These are phyloP conservation scores for Nothomitra cinnamomea DNA, from an alignment of 2,329 filamentous ascomycete genomes.

Conservation along the genomic window DNA sequence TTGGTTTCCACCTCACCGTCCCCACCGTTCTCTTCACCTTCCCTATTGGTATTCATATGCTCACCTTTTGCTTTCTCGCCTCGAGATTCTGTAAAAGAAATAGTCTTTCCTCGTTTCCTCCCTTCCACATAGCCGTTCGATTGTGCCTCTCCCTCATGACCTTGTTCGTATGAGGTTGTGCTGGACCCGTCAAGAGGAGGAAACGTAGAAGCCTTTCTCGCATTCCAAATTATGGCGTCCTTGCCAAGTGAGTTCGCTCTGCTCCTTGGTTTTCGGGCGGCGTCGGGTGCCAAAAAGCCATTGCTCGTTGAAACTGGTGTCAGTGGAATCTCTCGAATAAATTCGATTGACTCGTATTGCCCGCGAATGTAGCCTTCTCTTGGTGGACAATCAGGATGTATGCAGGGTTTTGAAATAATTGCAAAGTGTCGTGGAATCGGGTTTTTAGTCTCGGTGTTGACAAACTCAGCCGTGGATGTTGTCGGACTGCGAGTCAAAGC, in stretches of 20 bases:
- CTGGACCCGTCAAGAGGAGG: conserved; percentile 3
- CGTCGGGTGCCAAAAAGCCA: conserved; percentile 10
- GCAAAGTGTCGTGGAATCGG: conserved; percentile 53
- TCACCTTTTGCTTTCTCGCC: conserved; percentile 22
- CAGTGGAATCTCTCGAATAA: conserved; percentile 67
- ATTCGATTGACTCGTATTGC: conserved; percentile 78
- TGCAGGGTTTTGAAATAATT: conserved; percentile 71
- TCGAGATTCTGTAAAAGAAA: conserved; percentile 24
- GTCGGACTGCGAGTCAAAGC: conserved; percentile 10
- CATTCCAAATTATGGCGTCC: conserved; percentile 29
- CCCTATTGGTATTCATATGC: conserved; percentile 13
- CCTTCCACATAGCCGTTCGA: conserved; percentile 20
- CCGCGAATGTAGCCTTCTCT: conserved; percentile 64
- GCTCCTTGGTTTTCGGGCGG: conserved; percentile 11
- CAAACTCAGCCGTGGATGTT: not conserved
- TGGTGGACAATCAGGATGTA: conserved; percentile 55
- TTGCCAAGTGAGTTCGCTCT: conserved; percentile 20
- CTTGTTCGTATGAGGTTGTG: conserved; percentile 9
- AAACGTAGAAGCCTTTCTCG: conserved; percentile 11
- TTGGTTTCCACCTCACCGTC: conserved; percentile 38
- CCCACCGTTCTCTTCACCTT: conserved; percentile 18
- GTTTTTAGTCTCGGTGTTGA: conserved; percentile 17
- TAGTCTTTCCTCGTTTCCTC: conserved; percentile 17
- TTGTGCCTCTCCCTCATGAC: conserved; percentile 11
- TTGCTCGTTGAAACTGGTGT: conserved; percentile 14